A percentile compares a stretch with the other conserved stretches of the same genome.
These are phyloP conservation scores for Linderniella brevidens DNA, from an alignment of 257 asterid species.

Conservation along the genomic window DNA sequence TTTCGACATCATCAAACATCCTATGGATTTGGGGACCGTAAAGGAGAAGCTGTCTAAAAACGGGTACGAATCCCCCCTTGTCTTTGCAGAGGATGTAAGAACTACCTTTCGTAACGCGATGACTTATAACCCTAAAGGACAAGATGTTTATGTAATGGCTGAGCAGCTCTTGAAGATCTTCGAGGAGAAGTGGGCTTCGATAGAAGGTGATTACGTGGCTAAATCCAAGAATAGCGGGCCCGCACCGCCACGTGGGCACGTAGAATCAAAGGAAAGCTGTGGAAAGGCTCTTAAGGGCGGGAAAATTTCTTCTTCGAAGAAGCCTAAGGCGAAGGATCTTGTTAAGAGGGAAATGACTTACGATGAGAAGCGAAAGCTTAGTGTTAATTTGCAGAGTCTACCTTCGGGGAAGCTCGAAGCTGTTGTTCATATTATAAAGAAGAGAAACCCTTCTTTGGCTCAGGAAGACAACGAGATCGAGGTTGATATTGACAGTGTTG, in stretches of 20 bases:
- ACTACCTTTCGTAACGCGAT: slow-evolving; percentile 59
- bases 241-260: slow-evolving; percentile 24
- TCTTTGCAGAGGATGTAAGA: slow-evolving; percentile 57
- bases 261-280: slow-evolving; percentile 28
- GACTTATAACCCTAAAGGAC: slow-evolving; percentile 58
- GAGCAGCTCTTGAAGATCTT: slow-evolving; percentile 32
- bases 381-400: slow-evolving; percentile 42
- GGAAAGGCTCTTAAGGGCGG: slow-evolving; percentile 22
- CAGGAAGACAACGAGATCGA: slow-evolving; percentile 55
- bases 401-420: slow-evolving; percentile 61
- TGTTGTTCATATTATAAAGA: slow-evolving; percentile 53
- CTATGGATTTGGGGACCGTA: slow-evolving; percentile 65
- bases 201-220: slow-evolving; percentile 29
- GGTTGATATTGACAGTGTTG: slow-evolving; percentile 54
- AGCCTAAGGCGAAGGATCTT: slow-evolving; percentile 61
- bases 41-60: slow-evolving; percentile 33
- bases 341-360: slow-evolving; percentile 56
- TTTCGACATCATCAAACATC: slow-evolving; percentile 34
- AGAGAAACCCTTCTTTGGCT: slow-evolving; percentile 31
- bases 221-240: slow-evolving; percentile 26
- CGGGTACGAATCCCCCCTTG: slow-evolving; percentile 36
- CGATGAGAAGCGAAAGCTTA: slow-evolving; percentile 61
- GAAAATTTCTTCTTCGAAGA: slow-evolving; percentile 42
- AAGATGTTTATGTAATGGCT: slow-evolving; percentile 56
- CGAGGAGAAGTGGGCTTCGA: slow-evolving; percentile 45